Evolutionary conservation across 108 stramenopile genomes (phyloP), one percentile per base, ranked within the genome.

Genomic region (Phaeodactylum tricornutum): DNA sequence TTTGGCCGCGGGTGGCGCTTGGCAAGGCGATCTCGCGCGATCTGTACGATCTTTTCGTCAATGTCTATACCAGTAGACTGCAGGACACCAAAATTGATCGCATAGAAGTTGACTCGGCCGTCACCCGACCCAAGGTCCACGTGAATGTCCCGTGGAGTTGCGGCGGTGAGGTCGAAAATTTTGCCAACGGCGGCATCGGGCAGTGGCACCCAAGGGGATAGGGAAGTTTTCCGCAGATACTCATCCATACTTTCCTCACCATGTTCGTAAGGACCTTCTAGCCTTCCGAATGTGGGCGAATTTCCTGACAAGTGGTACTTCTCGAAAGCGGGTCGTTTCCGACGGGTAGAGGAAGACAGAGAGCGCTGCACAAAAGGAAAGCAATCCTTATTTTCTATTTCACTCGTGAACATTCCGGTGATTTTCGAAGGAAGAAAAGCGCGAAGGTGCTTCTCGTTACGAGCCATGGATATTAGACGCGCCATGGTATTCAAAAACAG

Each of bases 301-400:
- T 96, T 87, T 67, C 96, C 96, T 19, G 72, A 79, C n/a, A 63
- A 69, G 9, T 96, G 96, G 96, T n/a, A n/a, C n/a, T n/a, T n/a
- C n/a, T n/a, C n/a, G n/a, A n/a, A n/a, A n/a, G n/a, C n/a, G n/a
- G n/a, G n/a, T n/a, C n/a, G n/a, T n/a, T n/a, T n/a, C n/a, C n/a
- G n/a, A n/a, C n/a, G n/a, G n/a, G n/a, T n/a, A n/a, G n/a, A n/a
- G n/a, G n/a, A n/a, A n/a, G n/a, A n/a, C n/a, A n/a, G n/a, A n/a
- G n/a, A n/a, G n/a, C n/a, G n/a, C n/a, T n/a, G n/a, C n/a, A n/a
- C n/a, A n/a, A n/a, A n/a, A n/a, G n/a, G n/a, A n/a, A n/a, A n/a
- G n/a, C n/a, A n/a, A n/a, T n/a, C n/a, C n/a, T n/a, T n/a, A n/a
- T n/a, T n/a, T n/a, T n/a, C n/a, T n/a, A n/a, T n/a, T n/a, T n/a